Evolutionary conservation across 2,329 filamentous ascomycete genomes (phyloP), one percentile per base, ranked within the genome.

Genomic region (Botrytis tulipae): DNA sequence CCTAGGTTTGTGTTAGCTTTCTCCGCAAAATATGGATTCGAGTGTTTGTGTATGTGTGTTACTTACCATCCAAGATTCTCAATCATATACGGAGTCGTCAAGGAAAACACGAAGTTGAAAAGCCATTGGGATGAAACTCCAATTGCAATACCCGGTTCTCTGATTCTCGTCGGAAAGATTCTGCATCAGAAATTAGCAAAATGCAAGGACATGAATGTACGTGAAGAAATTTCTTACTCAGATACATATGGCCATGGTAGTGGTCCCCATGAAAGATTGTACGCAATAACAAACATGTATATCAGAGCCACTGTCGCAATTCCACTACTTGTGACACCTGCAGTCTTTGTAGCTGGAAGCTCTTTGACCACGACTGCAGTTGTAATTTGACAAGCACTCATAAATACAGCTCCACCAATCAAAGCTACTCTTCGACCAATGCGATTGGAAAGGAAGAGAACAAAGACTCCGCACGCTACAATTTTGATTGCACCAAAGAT

Each of bases 401-500:
- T 57, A 7, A 57, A 57, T 29, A 57, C 6, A 18, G 51, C 51
- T 4, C 51, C 51, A 9, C 51, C 14, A 46, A 85, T 82, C 8
- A 86, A 79, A 18, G 85, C 78, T 14, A 81, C 80, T 4, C 83
- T 81, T 22, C 84, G 82, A 8, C 84, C 84, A 70, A 86, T 80
- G 1, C 84, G 83, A 73, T 88, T 87, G 0, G 86, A 84, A 59
- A 88, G 81, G 74, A 86, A 85, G n/a, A 87, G 74, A n/a, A 88
- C 84, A 71, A 88, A 88, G 29, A 83, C 72, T 0, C 83, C 80
- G 72, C 86, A 88, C 18, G 85, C 84, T 0, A 85, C 80, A 37
- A 87, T 84, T 78, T 87, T 87, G 74, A 86, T 84, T 12, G 86
- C 79, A 4, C 86, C 86, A 61, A 88, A 87, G 79, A 87, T 86